Conservation (phyloP, 2,329 filamentous ascomycete species). For the Fusarium guadeloupense region DNA sequence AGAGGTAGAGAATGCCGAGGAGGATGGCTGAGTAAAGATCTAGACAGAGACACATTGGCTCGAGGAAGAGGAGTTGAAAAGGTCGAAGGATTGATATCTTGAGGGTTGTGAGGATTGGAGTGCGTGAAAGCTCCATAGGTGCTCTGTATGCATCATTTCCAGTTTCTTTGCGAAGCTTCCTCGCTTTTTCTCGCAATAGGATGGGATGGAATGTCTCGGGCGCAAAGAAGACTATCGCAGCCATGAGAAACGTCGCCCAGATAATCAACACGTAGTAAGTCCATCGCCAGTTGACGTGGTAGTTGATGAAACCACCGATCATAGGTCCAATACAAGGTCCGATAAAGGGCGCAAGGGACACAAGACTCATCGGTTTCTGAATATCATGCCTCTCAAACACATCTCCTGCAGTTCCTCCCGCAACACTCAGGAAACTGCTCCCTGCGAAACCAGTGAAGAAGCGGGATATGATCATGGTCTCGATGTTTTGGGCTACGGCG, state of each 20-base stretch:
- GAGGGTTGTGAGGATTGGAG: neutral
- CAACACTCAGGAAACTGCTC: conserved; percentile 31
- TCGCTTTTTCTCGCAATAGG: conserved; percentile 15
- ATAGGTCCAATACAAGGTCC: conserved; percentile 32
- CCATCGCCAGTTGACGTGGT: conserved; percentile 30
- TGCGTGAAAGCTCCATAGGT: conserved; percentile 5
- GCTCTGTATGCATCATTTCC: conserved; percentile 9
- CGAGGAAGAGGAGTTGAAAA: conserved; percentile 76
- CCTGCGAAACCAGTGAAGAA: conserved; percentile 80
- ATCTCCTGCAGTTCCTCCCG: conserved; percentile 33
- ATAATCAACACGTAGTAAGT: conserved; percentile 37
- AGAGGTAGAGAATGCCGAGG: conserved; percentile 83
- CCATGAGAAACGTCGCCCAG: conserved; percentile 19
- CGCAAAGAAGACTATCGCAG: conserved; percentile 19
- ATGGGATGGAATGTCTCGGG: conserved; percentile 38
- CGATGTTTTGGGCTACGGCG: conserved; percentile 77
- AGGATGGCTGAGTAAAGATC: conserved; percentile 83
- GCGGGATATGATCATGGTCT: conserved; percentile 77
- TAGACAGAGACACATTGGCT: conserved; percentile 82
- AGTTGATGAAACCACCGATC: conserved; percentile 35
- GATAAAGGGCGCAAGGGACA: conserved; percentile 31
- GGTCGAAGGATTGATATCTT: conserved; percentile 64
- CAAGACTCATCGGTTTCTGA: conserved; percentile 34
- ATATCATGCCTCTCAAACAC: conserved; percentile 23
- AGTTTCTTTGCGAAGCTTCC: conserved; percentile 20